A percentile compares a stretch with the other conserved stretches of the same genome.
Conservation (phyloP, 139 green algal species). For the Picochlorum sp. region DNA sequence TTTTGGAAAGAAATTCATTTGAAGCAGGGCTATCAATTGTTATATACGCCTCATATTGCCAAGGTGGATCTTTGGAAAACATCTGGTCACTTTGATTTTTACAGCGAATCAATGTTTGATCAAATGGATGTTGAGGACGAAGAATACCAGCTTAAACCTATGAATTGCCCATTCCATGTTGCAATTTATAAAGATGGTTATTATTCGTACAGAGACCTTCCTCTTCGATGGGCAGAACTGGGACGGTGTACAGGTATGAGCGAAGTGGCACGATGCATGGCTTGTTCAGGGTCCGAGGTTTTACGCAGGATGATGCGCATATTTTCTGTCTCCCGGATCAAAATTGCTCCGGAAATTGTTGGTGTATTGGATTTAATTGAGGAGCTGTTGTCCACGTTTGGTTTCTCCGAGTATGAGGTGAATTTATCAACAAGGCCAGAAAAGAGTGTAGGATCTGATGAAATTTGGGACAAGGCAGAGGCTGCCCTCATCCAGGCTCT, state of each 20-base stretch:
- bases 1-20: conserved; percentile 95
- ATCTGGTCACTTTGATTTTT: conserved; percentile 93
- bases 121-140: conserved; percentile 87
- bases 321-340: conserved; percentile 96
- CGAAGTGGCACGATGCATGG: conserved; percentile 92
- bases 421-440: conserved; percentile 88
- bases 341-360: conserved; percentile 75
- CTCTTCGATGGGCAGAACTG: conserved; percentile 89
- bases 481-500: conserved; percentile 70
- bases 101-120: conserved; percentile 93
- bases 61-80: conserved; percentile 95
- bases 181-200: conserved; percentile 74
- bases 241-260: conserved; percentile 96
- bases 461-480: conserved; percentile 82
- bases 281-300: conserved; percentile 94
- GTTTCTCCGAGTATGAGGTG: conserved; percentile 83
- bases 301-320: conserved; percentile 98
- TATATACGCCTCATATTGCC: conserved; percentile 92
- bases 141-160: conserved; percentile 91
- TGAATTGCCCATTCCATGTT: conserved; percentile 99
- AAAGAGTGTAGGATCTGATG: conserved; percentile 82
- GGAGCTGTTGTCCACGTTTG: conserved; percentile 81
- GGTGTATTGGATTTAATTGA: conserved; percentile 81
- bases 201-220: conserved; percentile 77
- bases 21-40: conserved; percentile 73